Percentiles rank a stretch among this genome's conserved stretches.
phyloP scores from a whole-genome alignment of 108 stramenopile species.

The Discostella pseudostelligera region DNA sequence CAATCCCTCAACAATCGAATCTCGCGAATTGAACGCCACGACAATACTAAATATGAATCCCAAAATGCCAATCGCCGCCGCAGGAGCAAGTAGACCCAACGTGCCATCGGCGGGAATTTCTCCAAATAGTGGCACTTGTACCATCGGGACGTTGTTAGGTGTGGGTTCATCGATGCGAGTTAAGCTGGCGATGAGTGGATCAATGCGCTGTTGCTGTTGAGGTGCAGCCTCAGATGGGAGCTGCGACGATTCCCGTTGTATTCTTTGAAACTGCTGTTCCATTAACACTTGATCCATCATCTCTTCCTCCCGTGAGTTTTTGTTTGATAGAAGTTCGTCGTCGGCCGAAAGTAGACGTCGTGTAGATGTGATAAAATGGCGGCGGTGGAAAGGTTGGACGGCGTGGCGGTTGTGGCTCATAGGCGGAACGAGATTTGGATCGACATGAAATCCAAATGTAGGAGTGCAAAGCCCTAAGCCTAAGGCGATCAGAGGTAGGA shows the following conservation, averaged over 20 bases:
- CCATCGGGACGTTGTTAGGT: conserved; percentile 30
- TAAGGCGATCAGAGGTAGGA: not conserved
- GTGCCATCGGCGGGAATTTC: conserved; percentile 72
- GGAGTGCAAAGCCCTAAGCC: not conserved
- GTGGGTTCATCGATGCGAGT: conserved; percentile 56
- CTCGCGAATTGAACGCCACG: conserved; percentile 53
- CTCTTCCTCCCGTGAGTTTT: not conserved
- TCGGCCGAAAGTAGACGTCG: not conserved
- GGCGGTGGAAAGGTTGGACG: not conserved
- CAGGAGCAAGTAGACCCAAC: conserved; percentile 61
- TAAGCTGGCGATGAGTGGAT: conserved; percentile 70
- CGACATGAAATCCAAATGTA: conserved; percentile 6
- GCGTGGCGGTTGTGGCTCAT: not conserved
- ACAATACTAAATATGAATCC: conserved; percentile 64
- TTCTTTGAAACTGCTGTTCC: conserved; percentile 1
- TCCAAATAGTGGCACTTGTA: conserved; percentile 63
- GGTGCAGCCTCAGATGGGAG: conserved; percentile 8
- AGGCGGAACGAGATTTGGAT: not conserved
- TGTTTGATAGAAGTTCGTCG: not conserved
- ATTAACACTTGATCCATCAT: not conserved
- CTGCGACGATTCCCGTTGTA: not conserved
- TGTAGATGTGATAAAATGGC: not conserved
- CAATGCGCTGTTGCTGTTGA: conserved; percentile 38
- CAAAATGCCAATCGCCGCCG: conserved; percentile 59
- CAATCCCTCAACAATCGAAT: conserved; percentile 51